Base-by-base conservation (phyloP, 345 rosid genomes). In the Pistacia atlantica region DNA sequence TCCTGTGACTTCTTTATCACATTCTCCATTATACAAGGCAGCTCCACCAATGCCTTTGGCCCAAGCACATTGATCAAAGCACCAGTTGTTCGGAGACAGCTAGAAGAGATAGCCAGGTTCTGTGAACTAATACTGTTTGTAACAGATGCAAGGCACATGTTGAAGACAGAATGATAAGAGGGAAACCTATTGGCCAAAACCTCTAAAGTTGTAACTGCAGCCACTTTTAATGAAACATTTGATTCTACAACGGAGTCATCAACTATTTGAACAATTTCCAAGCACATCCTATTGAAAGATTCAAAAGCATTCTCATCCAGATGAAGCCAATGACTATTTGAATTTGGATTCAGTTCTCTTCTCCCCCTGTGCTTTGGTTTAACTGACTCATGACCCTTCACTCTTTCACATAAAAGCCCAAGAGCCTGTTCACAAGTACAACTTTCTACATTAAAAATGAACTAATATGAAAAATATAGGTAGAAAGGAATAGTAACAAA, bases 11-110 rank as follows among this genome's bases (percentile, higher is more conserved):
- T 85, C 76, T 75, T 81, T 16, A 87, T 84, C 81, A 91, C 48
- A 79, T 88, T 88, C 71, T 87, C 86, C 97, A 93, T 92, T 77
- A 96, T 71, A 77, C 69, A 67, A 56, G 98, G 97, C 65, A 96
- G 93, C 84, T 90, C 94, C 71, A 75, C 42, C 31, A 96, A 86
- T 38, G 98, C 95, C 87, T 83, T 92, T 65, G 91, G 89, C 69
- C 98, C 99, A 79, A 96, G 90, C 75, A 92, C 97, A 86, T 89
- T 86, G 78, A 93, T 83, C 75, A 96, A 77, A 75, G 95, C 89
- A 75, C 91, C 93, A 56, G 89, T 81, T 51, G 99, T 80, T 46
- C 86, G 90, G 55, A 96, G 93, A 79, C 93, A 91, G 87, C 93
- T 82, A 75, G 97, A 91, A 78, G 97, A 89, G 67, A 93, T 72